Evolutionary conservation across 441 rosid species (phyloP).

Genomic region (Pelargonium fulgidum): DNA sequence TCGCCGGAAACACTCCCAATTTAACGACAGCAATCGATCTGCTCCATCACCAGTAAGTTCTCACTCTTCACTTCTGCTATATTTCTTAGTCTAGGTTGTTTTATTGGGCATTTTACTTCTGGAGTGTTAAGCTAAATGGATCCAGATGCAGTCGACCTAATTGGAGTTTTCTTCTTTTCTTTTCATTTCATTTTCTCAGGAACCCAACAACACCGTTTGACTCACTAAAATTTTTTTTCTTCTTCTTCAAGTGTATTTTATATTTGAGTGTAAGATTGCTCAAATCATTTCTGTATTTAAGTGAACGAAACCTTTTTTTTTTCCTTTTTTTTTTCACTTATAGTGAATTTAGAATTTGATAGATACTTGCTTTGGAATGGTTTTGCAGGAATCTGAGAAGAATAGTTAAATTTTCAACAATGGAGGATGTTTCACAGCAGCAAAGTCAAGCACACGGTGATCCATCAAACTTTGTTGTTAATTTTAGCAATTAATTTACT

Average conservation of each 20-base stretch:
- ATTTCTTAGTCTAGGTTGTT: too few species aligned
- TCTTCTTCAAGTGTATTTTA: not conserved
- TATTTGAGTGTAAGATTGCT: not conserved
- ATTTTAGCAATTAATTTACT: not conserved
- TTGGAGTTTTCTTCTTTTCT: too few species aligned
- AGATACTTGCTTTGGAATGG: not conserved
- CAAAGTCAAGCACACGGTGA: conserved; percentile 41
- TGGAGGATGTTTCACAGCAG: conserved; percentile 49
- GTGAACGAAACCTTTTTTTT: not conserved
- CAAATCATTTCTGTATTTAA: not conserved
- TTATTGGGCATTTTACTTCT: too few species aligned
- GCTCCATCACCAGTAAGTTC: not conserved
- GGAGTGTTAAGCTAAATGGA: too few species aligned
- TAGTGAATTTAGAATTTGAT: not conserved
- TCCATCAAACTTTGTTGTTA: conserved; percentile 5
- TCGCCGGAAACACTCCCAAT: not conserved
- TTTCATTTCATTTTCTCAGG: too few species aligned
- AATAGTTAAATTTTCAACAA: conserved; percentile 11
- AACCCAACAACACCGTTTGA: too few species aligned
- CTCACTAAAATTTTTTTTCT: too few species aligned
- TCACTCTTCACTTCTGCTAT: not conserved
- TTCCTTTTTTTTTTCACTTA: not conserved
- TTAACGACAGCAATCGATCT: not conserved
- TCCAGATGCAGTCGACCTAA: too few species aligned
- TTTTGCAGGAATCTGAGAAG: conserved; percentile 10